These are phyloP conservation scores for Cladosporium sp. DNA, from an alignment of 2,329 filamentous ascomycete genomes.

Conservation along the genomic window DNA sequence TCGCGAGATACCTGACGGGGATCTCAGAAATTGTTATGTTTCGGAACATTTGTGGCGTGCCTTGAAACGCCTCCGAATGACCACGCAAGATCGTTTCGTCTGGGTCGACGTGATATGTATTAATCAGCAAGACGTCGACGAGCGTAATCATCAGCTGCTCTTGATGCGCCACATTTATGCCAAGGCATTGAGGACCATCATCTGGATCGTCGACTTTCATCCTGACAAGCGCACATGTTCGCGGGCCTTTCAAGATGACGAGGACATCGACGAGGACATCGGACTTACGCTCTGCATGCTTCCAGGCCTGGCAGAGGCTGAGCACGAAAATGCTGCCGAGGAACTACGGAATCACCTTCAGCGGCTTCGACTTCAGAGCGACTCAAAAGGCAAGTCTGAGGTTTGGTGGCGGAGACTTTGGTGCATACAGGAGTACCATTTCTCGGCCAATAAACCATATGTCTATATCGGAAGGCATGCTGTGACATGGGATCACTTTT, in stretches of 20 bases:
- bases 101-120: slow-evolving; percentile 24
- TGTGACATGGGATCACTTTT: slow-evolving; percentile 18
- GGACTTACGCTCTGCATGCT: slow-evolving; percentile 13
- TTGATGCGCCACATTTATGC: slow-evolving; percentile 20
- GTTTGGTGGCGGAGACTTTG: slow-evolving; percentile 21
- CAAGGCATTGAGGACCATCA: slow-evolving; percentile 15
- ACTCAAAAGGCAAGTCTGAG: slow-evolving; percentile 6
- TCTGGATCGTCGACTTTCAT: slow-evolving; percentile 16
- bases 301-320: slow-evolving; percentile 14
- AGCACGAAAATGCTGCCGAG: slow-evolving; percentile 15
- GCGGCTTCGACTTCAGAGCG: neutral
- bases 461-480: slow-evolving; percentile 19
- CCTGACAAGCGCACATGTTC: slow-evolving; percentile 1
- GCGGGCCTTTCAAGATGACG: slow-evolving; percentile 12
- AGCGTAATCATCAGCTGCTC: slow-evolving; percentile 18
- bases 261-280: slow-evolving; percentile 13
- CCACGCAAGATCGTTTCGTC: slow-evolving; percentile 7
- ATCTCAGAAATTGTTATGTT: slow-evolving; percentile 10
- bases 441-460: slow-evolving; percentile 12
- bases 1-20: slow-evolving; percentile 9
- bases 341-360: slow-evolving; percentile 12
- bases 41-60: slow-evolving; percentile 14
- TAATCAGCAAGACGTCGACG: slow-evolving; percentile 18
- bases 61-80: slow-evolving; percentile 10
- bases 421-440: slow-evolving; percentile 16